A percentile compares a stretch with the other conserved stretches of the same genome.
Conservation (phyloP, 106 monocot species). For the Platanthera zijinensis region DNA sequence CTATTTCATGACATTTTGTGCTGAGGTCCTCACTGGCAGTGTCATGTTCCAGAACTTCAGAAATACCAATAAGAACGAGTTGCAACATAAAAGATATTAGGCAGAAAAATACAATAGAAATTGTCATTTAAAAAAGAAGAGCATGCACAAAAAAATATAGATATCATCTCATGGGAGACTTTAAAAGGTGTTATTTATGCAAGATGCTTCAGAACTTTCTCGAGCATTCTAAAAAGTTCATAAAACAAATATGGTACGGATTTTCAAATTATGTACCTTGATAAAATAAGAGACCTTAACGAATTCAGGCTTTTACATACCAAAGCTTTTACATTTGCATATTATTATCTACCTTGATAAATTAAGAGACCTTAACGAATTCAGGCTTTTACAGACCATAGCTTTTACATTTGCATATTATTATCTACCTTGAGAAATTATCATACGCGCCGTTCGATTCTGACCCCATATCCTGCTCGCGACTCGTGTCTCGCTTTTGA, state of each 20-base stretch:
- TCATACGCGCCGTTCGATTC: no score
- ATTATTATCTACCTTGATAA: not conserved
- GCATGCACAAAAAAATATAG: not conserved
- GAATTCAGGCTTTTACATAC: not conserved
- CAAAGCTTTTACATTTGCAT: not conserved
- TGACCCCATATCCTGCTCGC: no score
- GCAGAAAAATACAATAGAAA: not conserved
- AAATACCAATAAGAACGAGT: not conserved
- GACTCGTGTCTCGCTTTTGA: no score
- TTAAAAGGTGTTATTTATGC: not conserved
- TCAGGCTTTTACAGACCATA: not conserved
- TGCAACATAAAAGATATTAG: not conserved
- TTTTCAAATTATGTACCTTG: not conserved
- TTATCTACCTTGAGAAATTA: not conserved
- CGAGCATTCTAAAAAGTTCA: not conserved
- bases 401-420: no score
- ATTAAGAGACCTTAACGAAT: not conserved
- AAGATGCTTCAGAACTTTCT: not conserved
- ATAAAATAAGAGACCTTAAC: not conserved
- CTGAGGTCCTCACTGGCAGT: not conserved
- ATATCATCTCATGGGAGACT: not conserved
- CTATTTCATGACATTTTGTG: not conserved
- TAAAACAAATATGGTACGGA: not conserved
- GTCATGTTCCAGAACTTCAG: not conserved
- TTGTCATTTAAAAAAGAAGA: not conserved